Percentiles rank a stretch among this genome's conserved stretches.
phyloP scores from a whole-genome alignment of 495 filamentous ascomycete genomes.

The Filosporella fistucella region DNA sequence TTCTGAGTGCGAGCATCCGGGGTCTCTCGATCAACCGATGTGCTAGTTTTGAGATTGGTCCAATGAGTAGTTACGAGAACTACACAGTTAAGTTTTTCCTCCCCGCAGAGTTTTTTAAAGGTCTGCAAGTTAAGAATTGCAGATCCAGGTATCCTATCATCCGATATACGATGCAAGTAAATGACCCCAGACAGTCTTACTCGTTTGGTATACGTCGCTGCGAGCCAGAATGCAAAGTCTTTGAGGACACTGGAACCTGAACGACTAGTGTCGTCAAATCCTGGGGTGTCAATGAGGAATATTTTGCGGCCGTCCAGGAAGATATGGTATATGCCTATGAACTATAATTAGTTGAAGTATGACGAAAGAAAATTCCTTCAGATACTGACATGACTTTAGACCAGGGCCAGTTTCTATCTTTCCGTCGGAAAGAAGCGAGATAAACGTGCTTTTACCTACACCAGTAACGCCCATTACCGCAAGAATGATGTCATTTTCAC shows the following conservation, averaged over 20 bases:
- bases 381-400: slow-evolving; percentile 7
- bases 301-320: too few relatives aligned
- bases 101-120: background rate
- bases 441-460: slow-evolving; percentile 6
- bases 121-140: background rate
- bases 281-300: background rate
- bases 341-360: too few relatives aligned
- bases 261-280: background rate
- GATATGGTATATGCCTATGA: too few relatives aligned
- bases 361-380: too few relatives aligned
- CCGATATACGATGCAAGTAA: background rate
- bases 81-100: background rate
- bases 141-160: background rate
- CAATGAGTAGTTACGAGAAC: background rate
- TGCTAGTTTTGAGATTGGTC: too few relatives aligned
- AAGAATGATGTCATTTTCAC: slow-evolving; percentile 2
- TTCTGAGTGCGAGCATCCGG: too few relatives aligned
- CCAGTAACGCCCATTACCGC: slow-evolving; percentile 6
- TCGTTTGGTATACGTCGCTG: background rate
- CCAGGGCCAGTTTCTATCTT: slow-evolving; percentile 3
- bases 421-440: slow-evolving; percentile 2
- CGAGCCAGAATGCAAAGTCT: background rate
- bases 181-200: background rate
- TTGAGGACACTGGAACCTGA: background rate
- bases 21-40: too few relatives aligned